Evolutionary conservation across 1,284 basidiomycete species (phyloP).

Genomic region (Chalciporus sp.): DNA sequence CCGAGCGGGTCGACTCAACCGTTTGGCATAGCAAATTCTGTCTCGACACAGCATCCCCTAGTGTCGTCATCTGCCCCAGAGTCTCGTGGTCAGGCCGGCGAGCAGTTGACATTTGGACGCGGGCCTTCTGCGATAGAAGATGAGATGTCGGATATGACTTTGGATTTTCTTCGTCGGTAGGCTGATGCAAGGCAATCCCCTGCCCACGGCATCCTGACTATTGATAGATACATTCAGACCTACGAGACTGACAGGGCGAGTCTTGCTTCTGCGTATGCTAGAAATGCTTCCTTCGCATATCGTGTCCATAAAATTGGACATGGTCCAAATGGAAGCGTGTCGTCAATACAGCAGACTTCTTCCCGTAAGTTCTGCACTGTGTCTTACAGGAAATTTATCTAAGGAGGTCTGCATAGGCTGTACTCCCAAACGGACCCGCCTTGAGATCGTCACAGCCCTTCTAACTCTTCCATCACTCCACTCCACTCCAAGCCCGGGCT

Average conservation of each 20-base stretch:
- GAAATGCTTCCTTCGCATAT: slow-evolving; percentile 33
- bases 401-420: slow-evolving; percentile 11
- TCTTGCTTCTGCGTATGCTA: slow-evolving; percentile 36
- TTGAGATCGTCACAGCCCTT: slow-evolving; percentile 27
- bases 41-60: background rate
- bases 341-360: slow-evolving; percentile 6
- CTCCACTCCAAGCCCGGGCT: background rate
- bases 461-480: slow-evolving; percentile 30
- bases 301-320: slow-evolving; percentile 20
- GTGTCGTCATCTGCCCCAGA: background rate
- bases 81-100: background rate
- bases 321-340: background rate
- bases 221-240: slow-evolving; percentile 31
- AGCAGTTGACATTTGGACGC: background rate
- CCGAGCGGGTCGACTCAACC: background rate
- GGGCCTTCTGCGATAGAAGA: slow-evolving; percentile 20
- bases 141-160: slow-evolving; percentile 32
- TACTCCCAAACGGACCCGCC: slow-evolving; percentile 23
- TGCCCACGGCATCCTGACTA: slow-evolving; percentile 7
- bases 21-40: background rate
- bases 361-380: slow-evolving; percentile 13
- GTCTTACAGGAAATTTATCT: slow-evolving; percentile 4
- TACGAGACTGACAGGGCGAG: slow-evolving; percentile 34
- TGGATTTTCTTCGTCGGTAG: slow-evolving; percentile 33
- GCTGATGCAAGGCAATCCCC: slow-evolving; percentile 6